These are phyloP conservation scores for Salvia hispanica DNA, from an alignment of 257 asterid genomes.

Conservation along the genomic window DNA sequence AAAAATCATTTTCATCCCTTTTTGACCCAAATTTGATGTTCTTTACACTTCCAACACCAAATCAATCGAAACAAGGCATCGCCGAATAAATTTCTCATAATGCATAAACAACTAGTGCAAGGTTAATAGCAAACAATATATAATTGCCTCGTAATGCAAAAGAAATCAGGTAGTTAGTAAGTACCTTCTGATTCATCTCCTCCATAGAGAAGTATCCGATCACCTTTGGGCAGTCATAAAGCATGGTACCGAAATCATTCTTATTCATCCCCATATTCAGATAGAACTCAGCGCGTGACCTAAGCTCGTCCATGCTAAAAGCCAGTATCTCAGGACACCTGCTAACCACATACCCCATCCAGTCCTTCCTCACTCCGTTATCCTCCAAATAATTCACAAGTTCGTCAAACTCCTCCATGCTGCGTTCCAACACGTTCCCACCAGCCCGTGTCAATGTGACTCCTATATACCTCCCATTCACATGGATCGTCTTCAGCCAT, in stretches of 20 bases:
- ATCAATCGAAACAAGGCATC: not conserved
- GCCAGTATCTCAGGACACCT: constrained; percentile 79
- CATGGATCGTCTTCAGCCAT: constrained; percentile 76
- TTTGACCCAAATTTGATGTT: too few species aligned
- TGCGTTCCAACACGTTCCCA: constrained; percentile 50
- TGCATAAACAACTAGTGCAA: constrained; percentile 1
- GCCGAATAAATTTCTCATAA: not conserved
- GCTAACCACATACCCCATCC: constrained; percentile 87
- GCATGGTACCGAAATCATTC: constrained; percentile 94
- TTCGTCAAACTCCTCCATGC: constrained; percentile 65
- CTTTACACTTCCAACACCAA: too few species aligned
- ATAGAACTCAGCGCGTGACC: constrained; percentile 60
- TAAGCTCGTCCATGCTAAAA: constrained; percentile 75
- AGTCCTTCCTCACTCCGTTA: constrained; percentile 77
- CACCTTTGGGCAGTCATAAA: constrained; percentile 87
- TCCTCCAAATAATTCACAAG: constrained; percentile 60
- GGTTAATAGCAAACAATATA: not conserved
- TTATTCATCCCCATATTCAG: constrained; percentile 71
- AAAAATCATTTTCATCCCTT: too few species aligned
- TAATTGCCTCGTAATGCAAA: not conserved
- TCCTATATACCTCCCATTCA: constrained; percentile 86
- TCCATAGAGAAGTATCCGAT: constrained; percentile 80
- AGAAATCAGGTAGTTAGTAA: constrained; percentile 26
- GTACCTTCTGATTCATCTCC: constrained; percentile 93
- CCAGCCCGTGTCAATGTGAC: constrained; percentile 63